Conservation (phyloP, 2,329 filamentous ascomycete genomes). For the Leptographium wingfieldii region DNA sequence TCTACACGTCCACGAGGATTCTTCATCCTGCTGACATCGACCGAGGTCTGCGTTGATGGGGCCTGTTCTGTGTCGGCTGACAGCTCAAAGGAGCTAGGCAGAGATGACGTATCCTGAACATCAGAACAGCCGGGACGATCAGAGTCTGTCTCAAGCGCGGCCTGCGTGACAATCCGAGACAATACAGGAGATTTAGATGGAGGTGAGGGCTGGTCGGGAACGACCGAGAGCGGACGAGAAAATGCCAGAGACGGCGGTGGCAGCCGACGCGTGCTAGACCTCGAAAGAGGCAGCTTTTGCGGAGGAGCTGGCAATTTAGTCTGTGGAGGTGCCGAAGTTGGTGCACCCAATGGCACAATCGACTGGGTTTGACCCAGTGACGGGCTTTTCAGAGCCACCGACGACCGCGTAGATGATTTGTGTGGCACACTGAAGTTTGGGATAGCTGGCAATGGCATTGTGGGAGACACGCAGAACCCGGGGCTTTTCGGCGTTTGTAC, state of each 20-base stretch:
- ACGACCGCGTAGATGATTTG: constrained; percentile 31
- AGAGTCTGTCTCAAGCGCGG: not conserved
- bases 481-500: not conserved
- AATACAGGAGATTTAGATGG: constrained; percentile 14
- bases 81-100: constrained; percentile 12
- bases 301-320: not conserved
- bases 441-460: constrained; percentile 17
- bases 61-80: not conserved
- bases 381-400: constrained; percentile 20
- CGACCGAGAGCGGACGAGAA: constrained; percentile 40
- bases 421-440: constrained; percentile 44
- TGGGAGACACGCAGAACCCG: not conserved
- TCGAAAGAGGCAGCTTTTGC: not conserved
- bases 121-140: constrained; percentile 4
- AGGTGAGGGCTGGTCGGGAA: constrained; percentile 40
- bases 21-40: constrained; percentile 7
- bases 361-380: not conserved
- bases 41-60: not conserved
- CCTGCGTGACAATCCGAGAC: not conserved
- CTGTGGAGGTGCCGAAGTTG: not conserved
- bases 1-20: constrained; percentile 11
- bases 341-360: not conserved
- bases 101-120: constrained; percentile 13
- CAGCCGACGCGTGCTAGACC: constrained; percentile 17
- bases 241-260: constrained; percentile 35